Evolutionary conservation across 805 yeast genomes (phyloP), one percentile per base, ranked within the genome.

Genomic region (Ogataea pini): DNA sequence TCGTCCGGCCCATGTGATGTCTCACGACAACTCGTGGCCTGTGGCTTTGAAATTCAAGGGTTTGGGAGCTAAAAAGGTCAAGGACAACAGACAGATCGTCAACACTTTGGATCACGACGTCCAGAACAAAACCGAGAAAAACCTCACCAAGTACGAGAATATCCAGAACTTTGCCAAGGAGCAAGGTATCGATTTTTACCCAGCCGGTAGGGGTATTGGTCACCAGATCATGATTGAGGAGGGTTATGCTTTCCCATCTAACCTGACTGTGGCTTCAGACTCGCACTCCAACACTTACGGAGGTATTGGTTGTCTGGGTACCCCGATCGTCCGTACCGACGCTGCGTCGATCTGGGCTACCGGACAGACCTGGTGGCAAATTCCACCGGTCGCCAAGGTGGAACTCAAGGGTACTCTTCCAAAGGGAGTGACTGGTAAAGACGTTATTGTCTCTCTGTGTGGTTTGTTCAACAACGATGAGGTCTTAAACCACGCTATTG

Each of bases 341-440:
- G 99, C 98, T 18, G 99, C 99, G 3, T 82, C 97, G 8, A 92
- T 94, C 56, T 94, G 99, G 99, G 98, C 99, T 10, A 94, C 99
- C 0, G 98, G 98, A 34, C 96, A 90, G 72, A 94, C 99, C 3
- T 94, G 99, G 99, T 94, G 99, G 99, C 99, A 95, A 79, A 89
- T 94, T 47, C 99, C 99, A 2, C 98, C 99, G 0, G 98, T 94
- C 19, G 99, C 98, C 29, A 82, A 83, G 61, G 98, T 94, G 8
- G 95, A 89, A 67, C 77, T 94, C 47, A 74, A 78, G 55, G 97
- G 97, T 36, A 69, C 79, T 57, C 77, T 94, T 49, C 96, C 95
- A 10, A 70, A 77, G 43, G 97, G 97, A 14, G 90, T 89, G 14
- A 83, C 96, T 3, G 99, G 99, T 53, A 94, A 94, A 69, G 99